These are phyloP conservation scores for Paecilomyces niveus DNA, from an alignment of 2,329 filamentous ascomycete species.

Conservation along the genomic window DNA sequence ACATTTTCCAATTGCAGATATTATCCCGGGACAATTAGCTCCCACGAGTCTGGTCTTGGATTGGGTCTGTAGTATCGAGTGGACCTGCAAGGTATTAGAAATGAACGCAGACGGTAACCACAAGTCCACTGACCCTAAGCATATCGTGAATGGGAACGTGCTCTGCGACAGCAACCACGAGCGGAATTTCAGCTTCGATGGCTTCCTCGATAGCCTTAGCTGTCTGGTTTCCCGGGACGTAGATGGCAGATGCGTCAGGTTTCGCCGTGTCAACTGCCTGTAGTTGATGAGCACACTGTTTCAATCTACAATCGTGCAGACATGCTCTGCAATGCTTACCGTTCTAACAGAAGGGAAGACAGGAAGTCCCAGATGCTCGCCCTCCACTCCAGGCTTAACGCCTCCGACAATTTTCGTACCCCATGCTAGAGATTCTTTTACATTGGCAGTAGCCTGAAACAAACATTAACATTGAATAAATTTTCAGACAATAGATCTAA, in stretches of 20 bases:
- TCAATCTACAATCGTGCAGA: not conserved
- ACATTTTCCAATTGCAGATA: slow-evolving; percentile 64
- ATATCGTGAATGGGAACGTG: slow-evolving; percentile 75
- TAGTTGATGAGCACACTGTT: not conserved
- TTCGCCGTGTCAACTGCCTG: slow-evolving; percentile 63
- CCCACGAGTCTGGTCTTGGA: slow-evolving; percentile 66
- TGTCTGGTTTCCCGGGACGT: slow-evolving; percentile 69
- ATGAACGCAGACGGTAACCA: slow-evolving; percentile 4
- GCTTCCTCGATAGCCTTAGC: slow-evolving; percentile 69
- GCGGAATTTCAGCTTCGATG: slow-evolving; percentile 68
- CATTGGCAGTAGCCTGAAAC: slow-evolving; percentile 64
- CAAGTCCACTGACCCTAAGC: slow-evolving; percentile 49
- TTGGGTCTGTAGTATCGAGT: slow-evolving; percentile 65
- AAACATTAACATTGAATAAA: slow-evolving; percentile 4
- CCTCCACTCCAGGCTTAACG: slow-evolving; percentile 63
- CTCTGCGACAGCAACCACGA: slow-evolving; percentile 73
- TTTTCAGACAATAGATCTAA: not conserved
- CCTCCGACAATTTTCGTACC: slow-evolving; percentile 76
- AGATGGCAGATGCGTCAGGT: slow-evolving; percentile 72
- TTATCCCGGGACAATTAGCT: slow-evolving; percentile 76
- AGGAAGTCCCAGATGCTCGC: slow-evolving; percentile 66
- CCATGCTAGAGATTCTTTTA: slow-evolving; percentile 67
- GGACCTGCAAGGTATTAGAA: slow-evolving; percentile 41
- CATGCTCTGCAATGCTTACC: slow-evolving; percentile 22
- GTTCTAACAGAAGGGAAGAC: slow-evolving; percentile 61